These are phyloP conservation scores for Camelina hispida DNA, from an alignment of 345 rosid species.

Conservation along the genomic window DNA sequence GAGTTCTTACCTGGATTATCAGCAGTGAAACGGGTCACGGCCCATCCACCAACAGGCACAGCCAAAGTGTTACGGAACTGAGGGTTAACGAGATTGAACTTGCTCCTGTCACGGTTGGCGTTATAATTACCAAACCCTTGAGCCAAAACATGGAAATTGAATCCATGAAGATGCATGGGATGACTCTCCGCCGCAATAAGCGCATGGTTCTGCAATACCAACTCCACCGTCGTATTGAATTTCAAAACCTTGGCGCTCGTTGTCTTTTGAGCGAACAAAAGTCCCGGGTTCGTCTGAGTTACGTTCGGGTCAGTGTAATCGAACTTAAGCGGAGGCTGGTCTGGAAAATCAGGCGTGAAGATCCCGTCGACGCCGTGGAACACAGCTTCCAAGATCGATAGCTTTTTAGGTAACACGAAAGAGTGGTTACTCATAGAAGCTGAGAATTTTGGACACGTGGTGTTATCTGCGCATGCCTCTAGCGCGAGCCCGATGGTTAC, in stretches of 20 bases:
- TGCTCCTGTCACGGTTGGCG: constrained; percentile 49
- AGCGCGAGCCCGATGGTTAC: constrained; percentile 65
- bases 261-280: constrained; percentile 55
- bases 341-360: constrained; percentile 72
- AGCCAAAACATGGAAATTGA: constrained; percentile 78
- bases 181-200: constrained; percentile 67
- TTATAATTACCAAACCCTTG: constrained; percentile 92
- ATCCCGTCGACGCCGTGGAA: constrained; percentile 57
- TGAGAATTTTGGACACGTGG: constrained; percentile 60
- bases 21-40: constrained; percentile 76
- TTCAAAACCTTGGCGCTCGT: constrained; percentile 68
- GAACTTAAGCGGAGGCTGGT: constrained; percentile 59
- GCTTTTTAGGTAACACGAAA: constrained; percentile 50
- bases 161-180: constrained; percentile 89
- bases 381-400: constrained; percentile 72
- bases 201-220: constrained; percentile 79
- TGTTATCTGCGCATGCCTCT: constrained; percentile 52
- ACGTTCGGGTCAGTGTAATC: constrained; percentile 64
- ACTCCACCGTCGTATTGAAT: constrained; percentile 74
- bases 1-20: constrained; percentile 72
- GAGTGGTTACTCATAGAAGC: constrained; percentile 88
- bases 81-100: constrained; percentile 68
- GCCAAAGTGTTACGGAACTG: constrained; percentile 73
- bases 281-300: constrained; percentile 34
- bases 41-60: constrained; percentile 91